phyloP scores from a whole-genome alignment of 768 basidiomycete genomes.

The Kwoniella sp. region DNA sequence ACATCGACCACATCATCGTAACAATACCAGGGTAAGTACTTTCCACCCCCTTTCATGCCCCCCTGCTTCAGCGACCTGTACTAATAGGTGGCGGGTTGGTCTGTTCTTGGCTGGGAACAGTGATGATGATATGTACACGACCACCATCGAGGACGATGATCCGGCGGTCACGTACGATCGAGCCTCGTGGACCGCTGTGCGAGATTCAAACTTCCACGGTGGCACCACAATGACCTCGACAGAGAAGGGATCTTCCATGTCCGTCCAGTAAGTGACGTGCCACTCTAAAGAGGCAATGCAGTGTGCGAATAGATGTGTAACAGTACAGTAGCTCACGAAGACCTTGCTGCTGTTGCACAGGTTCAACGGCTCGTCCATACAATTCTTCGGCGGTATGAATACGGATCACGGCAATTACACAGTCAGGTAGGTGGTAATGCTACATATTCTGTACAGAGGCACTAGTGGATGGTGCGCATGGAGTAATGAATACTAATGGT shows the following conservation, averaged over 20 bases:
- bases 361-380: slow-evolving; percentile 29
- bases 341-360: slow-evolving; percentile 7
- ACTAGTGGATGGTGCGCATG: background rate
- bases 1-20: slow-evolving; percentile 35
- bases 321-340: too few relatives aligned
- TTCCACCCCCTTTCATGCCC: too few relatives aligned
- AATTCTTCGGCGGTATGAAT: slow-evolving; percentile 28
- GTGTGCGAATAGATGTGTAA: too few relatives aligned
- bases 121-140: slow-evolving; percentile 10
- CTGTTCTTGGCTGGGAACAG: background rate
- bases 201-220: background rate
- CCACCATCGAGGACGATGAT: slow-evolving; percentile 32
- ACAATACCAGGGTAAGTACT: slow-evolving; percentile 20
- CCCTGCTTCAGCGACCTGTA: background rate
- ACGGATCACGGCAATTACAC: slow-evolving; percentile 34
- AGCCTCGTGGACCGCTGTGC: background rate
- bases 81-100: too few relatives aligned
- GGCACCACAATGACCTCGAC: background rate
- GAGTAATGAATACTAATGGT: background rate
- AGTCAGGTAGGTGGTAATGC: slow-evolving; percentile 12
- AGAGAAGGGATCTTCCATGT: background rate
- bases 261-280: background rate
- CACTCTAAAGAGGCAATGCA: too few relatives aligned
- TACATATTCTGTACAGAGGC: background rate
- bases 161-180: slow-evolving; percentile 22